Evolutionary conservation across 495 filamentous ascomycete genomes (phyloP), one percentile per base, ranked within the genome.

Genomic region (Aspergillus affinis): DNA sequence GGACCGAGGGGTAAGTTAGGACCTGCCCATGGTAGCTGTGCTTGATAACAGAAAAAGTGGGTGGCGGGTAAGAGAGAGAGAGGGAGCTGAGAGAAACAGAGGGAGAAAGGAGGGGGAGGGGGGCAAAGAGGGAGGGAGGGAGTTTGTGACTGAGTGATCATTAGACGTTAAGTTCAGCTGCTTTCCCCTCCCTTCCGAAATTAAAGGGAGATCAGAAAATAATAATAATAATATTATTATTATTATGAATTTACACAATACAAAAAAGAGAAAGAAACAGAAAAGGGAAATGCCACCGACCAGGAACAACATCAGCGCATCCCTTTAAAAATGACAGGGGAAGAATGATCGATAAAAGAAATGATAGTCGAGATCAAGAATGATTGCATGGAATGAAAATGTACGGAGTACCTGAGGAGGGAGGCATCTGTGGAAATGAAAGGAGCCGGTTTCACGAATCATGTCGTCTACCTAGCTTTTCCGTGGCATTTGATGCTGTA

Each of bases 371-470:
- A 55, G 27, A 54, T 52, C n/a, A 59, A 63, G 51, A 62, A 58
- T 62, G 51, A 54, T 54, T 44, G 19, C 44, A 57, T 56, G 51
- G 48, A 63, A 63, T 63, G 61, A 52, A 48, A 57, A 27, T 47
- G 36, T 48, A 48, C 26, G 29, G 36, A 48, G 29, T n/a, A 30
- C 18, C 12, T n/a, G n/a, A n/a, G n/a, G 41, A 26, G 48, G 57
- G 57, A 56, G 54, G 58, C 63, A 61, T 56, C 50, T 49, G 65
- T 67, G 65, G 65, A 67, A 64, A 67, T 67, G 65, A 67, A 64
- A 60, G 65, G 57, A 62, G 50, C 30, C 19, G 49, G 47, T 26
- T 45, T 61, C 65, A 64, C 65, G 60, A 64, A 67, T 67, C 65
- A 64, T 49, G 61, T 61, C 20, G 51, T 20, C 29, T 29, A 51